Base-by-base conservation (phyloP, 768 basidiomycete species). In the Pleurotus giganteus region DNA sequence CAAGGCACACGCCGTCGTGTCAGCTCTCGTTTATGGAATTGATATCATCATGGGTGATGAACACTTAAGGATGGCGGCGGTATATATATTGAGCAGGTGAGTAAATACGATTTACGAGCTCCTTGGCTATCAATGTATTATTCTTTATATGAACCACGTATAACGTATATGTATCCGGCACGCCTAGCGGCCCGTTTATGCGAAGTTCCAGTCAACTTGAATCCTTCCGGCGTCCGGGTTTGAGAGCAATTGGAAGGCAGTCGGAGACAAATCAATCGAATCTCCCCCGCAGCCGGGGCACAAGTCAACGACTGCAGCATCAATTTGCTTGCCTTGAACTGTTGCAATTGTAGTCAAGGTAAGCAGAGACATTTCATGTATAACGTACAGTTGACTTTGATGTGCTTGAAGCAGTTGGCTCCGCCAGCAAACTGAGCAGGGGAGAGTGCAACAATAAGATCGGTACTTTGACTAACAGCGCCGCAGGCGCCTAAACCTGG, bases 221-320 rank as follows among this genome's bases (percentile, higher is more conserved):
- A 65, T 65, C 8, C 61, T 53, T n/a, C 64, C 64, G 17, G 47
- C 41, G 21, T 54, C 53, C 36, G 31, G 23, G 23, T 44, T 34
- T 11, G 63, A 65, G n/a, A 66, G 57, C 2, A 19, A 41, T 5
- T 56, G 39, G 51, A 70, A 70, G 4, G 66, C 64, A 12, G 60
- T 39, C 4, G 64, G 66, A 4, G 69, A 65, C 27, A 71, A 57
- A 57, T 71, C 69, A 37, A 69, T 59, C 36, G 58, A 58, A n/a
- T 60, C 51, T 1, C 55, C 41, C 13, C 43, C 60, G 45, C 69
- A 71, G 6, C 61, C 63, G 1, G 59, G 58, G 53, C 69, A 71
- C 12, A 54, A 47, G 52, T 69, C 69, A 21, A 65, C 67, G 41
- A 69, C 60, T 5, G 49, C 62, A 8, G 59, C 66, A 15, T 56